phyloP scores from a whole-genome alignment of 139 green algal species.

The Marvania coccoides region DNA sequence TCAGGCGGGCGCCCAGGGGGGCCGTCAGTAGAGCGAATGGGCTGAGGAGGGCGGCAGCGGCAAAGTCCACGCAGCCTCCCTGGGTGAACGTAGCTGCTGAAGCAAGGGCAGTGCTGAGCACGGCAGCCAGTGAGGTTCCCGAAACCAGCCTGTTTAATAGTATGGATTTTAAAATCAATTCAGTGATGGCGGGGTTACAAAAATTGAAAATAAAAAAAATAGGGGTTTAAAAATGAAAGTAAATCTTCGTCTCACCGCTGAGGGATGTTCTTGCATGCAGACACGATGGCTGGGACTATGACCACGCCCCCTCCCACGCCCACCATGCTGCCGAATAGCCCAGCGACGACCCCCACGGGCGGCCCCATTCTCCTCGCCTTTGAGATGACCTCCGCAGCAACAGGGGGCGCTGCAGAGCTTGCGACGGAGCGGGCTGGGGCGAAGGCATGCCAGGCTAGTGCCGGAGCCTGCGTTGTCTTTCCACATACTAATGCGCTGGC shows the following conservation, averaged over 20 bases:
- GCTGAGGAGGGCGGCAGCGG: slow-evolving; percentile 44
- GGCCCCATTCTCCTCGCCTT: slow-evolving; percentile 30
- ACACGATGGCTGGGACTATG: slow-evolving; percentile 60
- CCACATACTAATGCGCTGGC: too few species aligned
- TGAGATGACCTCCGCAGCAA: not conserved
- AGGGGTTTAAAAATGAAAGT: too few species aligned
- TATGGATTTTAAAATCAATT: too few species aligned
- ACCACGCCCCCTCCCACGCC: slow-evolving; percentile 73
- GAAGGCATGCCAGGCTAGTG: not conserved
- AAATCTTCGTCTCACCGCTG: too few species aligned
- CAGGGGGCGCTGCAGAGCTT: not conserved
- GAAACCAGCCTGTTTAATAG: slow-evolving; percentile 36
- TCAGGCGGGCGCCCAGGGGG: slow-evolving; percentile 47
- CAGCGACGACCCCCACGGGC: slow-evolving; percentile 35
- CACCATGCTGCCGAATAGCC: slow-evolving; percentile 66
- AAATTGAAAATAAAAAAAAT: too few species aligned
- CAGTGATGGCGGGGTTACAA: too few species aligned
- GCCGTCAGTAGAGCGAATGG: slow-evolving; percentile 42
- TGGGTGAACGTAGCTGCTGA: slow-evolving; percentile 40
- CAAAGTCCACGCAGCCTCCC: slow-evolving; percentile 41
- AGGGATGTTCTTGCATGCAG: slow-evolving; percentile 43
- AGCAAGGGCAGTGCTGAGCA: slow-evolving; percentile 51
- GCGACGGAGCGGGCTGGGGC: not conserved
- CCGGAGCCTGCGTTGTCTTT: too few species aligned
- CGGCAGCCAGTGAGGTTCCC: slow-evolving; percentile 63